Evolutionary conservation across 129 eudicot genomes (phyloP).

Genomic region (Artemisia tridentata): DNA sequence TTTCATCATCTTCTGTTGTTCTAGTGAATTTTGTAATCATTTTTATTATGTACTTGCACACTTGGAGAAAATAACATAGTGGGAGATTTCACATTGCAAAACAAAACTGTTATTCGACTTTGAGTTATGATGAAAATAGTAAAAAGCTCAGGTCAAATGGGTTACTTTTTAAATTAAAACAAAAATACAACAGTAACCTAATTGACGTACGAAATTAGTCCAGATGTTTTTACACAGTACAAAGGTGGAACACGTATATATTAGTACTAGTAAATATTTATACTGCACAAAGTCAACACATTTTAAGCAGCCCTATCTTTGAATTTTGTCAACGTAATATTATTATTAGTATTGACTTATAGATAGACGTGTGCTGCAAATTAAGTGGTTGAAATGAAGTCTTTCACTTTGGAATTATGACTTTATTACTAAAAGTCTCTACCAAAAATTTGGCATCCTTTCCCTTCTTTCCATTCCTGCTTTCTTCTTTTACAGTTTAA

Average conservation of each 20-base stretch:
- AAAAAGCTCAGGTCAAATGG: no score
- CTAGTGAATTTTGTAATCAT: no score
- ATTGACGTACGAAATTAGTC: neutral
- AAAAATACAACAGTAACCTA: no score
- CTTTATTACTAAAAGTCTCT: constrained; percentile 24
- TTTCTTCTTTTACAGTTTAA: no score
- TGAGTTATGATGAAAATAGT: no score
- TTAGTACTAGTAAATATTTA: neutral
- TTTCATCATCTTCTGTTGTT: no score
- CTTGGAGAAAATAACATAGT: no score
- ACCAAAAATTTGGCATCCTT: constrained; percentile 29
- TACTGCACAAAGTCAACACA: constrained; percentile 28
- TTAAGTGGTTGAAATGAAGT: constrained; percentile 35
- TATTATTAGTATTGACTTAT: constrained; percentile 31
- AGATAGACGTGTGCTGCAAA: constrained; percentile 35
- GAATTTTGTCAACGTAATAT: constrained; percentile 25
- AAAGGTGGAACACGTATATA: constrained; percentile 30
- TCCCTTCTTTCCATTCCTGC: neutral
- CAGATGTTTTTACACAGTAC: neutral
- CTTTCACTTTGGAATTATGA: constrained; percentile 31
- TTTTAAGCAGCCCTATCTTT: neutral
- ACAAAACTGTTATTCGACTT: no score
- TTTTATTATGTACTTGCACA: no score
- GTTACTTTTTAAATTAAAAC: no score
- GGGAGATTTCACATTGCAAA: no score